Evolutionary conservation across 352 stramenopile species (phyloP).

Genomic region (Phytophthora citrophthora): DNA sequence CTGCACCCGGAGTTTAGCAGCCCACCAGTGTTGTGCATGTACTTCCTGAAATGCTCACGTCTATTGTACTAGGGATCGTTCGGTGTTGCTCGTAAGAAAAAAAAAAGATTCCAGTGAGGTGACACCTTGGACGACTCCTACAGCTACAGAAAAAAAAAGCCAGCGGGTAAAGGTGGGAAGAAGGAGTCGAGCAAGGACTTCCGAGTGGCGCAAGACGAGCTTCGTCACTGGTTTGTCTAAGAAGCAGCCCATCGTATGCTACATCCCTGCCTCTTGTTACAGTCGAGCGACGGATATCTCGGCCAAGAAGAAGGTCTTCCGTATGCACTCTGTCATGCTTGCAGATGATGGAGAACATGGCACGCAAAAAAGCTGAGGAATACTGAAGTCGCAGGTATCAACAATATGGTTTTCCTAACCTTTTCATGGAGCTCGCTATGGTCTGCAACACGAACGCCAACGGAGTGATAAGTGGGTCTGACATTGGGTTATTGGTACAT

Average conservation of each 20-base stretch:
- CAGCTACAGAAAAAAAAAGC: conserved; percentile 31
- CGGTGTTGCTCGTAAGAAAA: conserved; percentile 72
- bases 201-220: conserved; percentile 85
- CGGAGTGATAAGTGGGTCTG: too few species aligned
- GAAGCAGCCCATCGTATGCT: conserved; percentile 74
- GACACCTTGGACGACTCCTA: conserved; percentile 11
- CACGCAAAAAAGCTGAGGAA: too few species aligned
- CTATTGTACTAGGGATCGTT: conserved; percentile 75
- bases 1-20: conserved; percentile 80
- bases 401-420: too few species aligned
- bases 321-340: conserved; percentile 84
- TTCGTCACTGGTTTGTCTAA: conserved; percentile 80
- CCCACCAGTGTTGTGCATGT: conserved; percentile 76
- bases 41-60: conserved; percentile 70
- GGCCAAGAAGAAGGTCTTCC: conserved; percentile 79
- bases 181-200: conserved; percentile 74
- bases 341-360: conserved; percentile 55
- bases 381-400: too few species aligned
- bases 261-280: conserved; percentile 83
- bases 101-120: conserved; percentile 20
- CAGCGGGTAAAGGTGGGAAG: conserved; percentile 27
- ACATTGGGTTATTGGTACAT: too few species aligned
- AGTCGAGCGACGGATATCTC: conserved; percentile 58
- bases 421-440: too few species aligned
- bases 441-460: too few species aligned